Evolutionary conservation across 1,139 yeast species (phyloP), one percentile per base, ranked within the genome.

Genomic region (Taphrina deformans): DNA sequence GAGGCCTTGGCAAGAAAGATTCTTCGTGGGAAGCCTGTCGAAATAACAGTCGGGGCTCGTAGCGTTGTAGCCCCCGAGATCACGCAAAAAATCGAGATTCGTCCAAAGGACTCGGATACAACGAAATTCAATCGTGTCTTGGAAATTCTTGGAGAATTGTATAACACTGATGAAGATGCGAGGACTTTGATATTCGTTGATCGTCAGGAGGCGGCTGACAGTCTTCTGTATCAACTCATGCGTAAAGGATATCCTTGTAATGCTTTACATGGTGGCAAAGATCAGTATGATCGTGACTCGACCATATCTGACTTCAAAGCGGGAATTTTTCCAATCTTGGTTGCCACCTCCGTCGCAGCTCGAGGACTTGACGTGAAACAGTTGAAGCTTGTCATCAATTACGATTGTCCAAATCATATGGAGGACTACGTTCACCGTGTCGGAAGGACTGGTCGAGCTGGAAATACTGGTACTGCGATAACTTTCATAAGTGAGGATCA

Each of bases 401-500:
- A 83, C 73, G 97, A 93, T 73, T 86, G 97, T 0, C 96, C 97
- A 0, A 88, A 83, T 69, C 96, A 93, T 69, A 83, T 92, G 82
- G 98, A 96, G 69, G 99, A 95, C 74, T 93, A 93, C 73, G 96
- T 95, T 5, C 99, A 93, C 75, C 81, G 99, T 31, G 96, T 92
- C 0, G 99, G 99, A 0, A 80, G 99, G 69, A 95, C 99, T 0
- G 99, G 98, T 0, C 80, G 99, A 68, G 99, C 97, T 0, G 96
- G 96, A 0, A 81, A 81, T 50, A 74, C 75, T 0, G 99, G 99
- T 0, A 81, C 83, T 0, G 96, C 97, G 0, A 78, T 88, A 1
- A 88, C 97, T 0, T 84, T 93, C 70, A 79, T 95, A 1, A 77
- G 85, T 0, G 78, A 82, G 0, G 78, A 78, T 21, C 96, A 93